Evolutionary conservation across 805 yeast genomes (phyloP).

Genomic region (Candida sakaeoensis): DNA sequence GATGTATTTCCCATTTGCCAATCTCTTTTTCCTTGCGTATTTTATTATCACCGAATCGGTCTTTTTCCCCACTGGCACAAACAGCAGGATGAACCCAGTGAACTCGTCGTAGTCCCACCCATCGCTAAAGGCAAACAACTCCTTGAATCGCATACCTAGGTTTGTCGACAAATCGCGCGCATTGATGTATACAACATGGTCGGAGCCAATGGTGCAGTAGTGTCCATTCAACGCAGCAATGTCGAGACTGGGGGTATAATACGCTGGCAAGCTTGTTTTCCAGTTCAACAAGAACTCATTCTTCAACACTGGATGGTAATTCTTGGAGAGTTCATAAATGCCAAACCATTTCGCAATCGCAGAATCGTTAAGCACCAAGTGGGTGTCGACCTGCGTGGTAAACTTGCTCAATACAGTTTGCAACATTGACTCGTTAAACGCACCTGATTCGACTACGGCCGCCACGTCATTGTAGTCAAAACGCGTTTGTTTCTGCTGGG

Average conservation of each 20-base stretch:
- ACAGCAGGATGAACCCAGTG: constrained; percentile 27
- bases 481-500: constrained; percentile 11
- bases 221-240: constrained; percentile 52
- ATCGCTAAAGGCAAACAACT: constrained; percentile 26
- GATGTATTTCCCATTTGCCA: constrained; percentile 28
- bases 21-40: constrained; percentile 32
- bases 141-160: constrained; percentile 22
- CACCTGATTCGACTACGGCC: background rate
- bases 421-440: constrained; percentile 32
- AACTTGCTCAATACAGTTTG: constrained; percentile 51
- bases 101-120: constrained; percentile 41
- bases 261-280: constrained; percentile 60
- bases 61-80: constrained; percentile 34
- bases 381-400: constrained; percentile 16
- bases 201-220: constrained; percentile 45
- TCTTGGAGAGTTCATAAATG: constrained; percentile 37
- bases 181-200: constrained; percentile 52
- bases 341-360: constrained; percentile 64
- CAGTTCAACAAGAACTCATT: constrained; percentile 63
- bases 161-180: constrained; percentile 42
- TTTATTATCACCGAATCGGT: constrained; percentile 36
- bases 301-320: constrained; percentile 19
- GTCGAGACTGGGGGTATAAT: constrained; percentile 58
- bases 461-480: constrained; percentile 7
- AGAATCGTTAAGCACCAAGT: constrained; percentile 38